Base-by-base conservation (phyloP, 345 rosid genomes). In the Raphanus raphanistrum region DNA sequence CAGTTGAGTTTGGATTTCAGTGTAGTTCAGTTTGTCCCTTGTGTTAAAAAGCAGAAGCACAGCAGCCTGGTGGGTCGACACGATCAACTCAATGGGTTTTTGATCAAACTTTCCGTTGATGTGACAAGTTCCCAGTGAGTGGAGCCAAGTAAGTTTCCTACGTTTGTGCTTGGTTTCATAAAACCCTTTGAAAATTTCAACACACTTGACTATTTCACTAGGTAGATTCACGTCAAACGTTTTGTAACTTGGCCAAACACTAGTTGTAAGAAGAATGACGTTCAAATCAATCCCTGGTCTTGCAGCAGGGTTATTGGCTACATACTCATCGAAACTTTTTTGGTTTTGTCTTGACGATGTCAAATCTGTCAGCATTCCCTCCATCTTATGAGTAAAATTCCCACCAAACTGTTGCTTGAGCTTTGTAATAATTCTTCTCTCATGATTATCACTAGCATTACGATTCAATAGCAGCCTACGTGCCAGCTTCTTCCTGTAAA, bases 51-150 rank as follows among this genome's bases (percentile, higher is more conserved):
- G 88, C 79, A 95, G 79, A 62, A 95, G 83, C 48, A 91, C 86
- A 61, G 94, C 88, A 74, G 94, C 99, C 96, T 95, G 99, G 81
- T 81, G 74, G 11, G 91, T 87, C 29, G 93, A 82, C 65, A 87
- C 84, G 66, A 87, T 60, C 69, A 89, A 77, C 58, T 86, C 91
- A 38, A 89, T 81, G 13, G 85, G 45, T 75, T 89, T 89, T 26
- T 76, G 86, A 61, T 85, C 88, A 81, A 89, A 87, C 52, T 82
- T 87, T 11, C 88, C 91, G 7, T 70, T 72, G 50, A 90, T 74
- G 45, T 83, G 86, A 76, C 92, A 90, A 72, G 83, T 81, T 41
- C 91, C 92, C 58, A 90, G 75, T 2, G 92, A 86, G 72, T 78
- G 88, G 41, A 87, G 84, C 92, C 92, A 90, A 8, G 87, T 84